These are phyloP conservation scores for Geotrichum histeridarum DNA, from an alignment of 1,139 yeast species.

Conservation along the genomic window DNA sequence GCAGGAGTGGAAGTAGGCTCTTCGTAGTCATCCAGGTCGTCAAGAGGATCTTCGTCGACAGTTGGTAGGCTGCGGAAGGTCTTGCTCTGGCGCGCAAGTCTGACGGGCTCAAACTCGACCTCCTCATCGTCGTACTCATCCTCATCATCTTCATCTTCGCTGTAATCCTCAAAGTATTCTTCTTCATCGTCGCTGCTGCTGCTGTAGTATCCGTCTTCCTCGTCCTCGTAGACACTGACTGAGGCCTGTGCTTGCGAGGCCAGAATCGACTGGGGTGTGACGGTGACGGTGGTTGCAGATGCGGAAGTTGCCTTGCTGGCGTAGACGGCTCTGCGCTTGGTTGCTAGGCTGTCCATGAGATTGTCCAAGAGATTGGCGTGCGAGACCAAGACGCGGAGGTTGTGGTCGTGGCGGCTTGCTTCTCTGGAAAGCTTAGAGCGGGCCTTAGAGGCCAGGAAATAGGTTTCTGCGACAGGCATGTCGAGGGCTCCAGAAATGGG, in stretches of 20 bases:
- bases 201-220: conserved; percentile 15
- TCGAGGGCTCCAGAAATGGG: conserved; percentile 10
- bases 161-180: conserved; percentile 19
- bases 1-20: background rate
- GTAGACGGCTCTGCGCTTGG: conserved; percentile 19
- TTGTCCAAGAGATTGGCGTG: conserved; percentile 75
- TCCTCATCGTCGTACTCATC: conserved; percentile 14
- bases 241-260: background rate
- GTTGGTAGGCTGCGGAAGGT: conserved; percentile 25
- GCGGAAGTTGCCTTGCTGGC: conserved; percentile 8
- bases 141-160: conserved; percentile 10
- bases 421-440: conserved; percentile 62
- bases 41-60: conserved; percentile 25
- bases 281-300: conserved; percentile 8
- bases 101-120: conserved; percentile 18
- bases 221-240: conserved; percentile 9
- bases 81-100: conserved; percentile 11
- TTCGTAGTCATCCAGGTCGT: conserved; percentile 12
- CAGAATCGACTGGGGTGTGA: too few relatives aligned
- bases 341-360: conserved; percentile 47
- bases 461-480: conserved; percentile 49
- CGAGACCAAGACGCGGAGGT: conserved; percentile 58
- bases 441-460: conserved; percentile 63
- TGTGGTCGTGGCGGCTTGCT: conserved; percentile 57
- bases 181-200: conserved; percentile 19